Evolutionary conservation across 768 basidiomycete species (phyloP), one percentile per base, ranked within the genome.

Genomic region (Nidularia pulvinata): DNA sequence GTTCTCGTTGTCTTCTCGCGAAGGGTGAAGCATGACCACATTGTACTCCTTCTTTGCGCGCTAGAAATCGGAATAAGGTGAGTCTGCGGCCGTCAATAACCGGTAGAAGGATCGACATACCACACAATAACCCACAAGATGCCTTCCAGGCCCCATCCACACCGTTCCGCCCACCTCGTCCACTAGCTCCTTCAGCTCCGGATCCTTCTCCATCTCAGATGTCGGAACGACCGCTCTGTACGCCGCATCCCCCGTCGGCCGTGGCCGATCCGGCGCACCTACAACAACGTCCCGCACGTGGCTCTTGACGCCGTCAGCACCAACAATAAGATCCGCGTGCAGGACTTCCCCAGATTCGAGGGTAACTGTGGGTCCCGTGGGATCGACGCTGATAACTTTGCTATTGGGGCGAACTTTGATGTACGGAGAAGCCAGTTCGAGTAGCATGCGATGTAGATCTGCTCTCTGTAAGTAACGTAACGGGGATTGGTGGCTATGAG

Each of bases 241-340:
- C 0, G 84, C 85, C 0, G 83, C 81, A 59, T 88, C 84, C 1
- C 85, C 86, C 0, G 85, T 86, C 2, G 82, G 73, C 0, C 74
- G 77, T 0, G 79, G 71, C 34, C 73, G 72, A 43, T 77, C 72
- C 0, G 66, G 67, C 0, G 74, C 75, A 0, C 82, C 76, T n/a
- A 85, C 75, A 34, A 80, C 73, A 33, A 78, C 68, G 57, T 78
- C 63, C 1, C 79, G 78, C 1, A 83, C 58, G 13, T 66, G 55
- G 58, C 83, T 83, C 68, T 80, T 81, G 25, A 76, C 65, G 4
- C 80, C 81, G 51, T 82, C 79, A 0, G 77, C 77, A 4, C 79
- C 80, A 9, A 82, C 70, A 33, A 80, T 65, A 22, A 82, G 58
- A 52, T 82, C 79, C 1, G 75, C 70, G 6, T 58, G 55, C 6